A percentile compares a stretch with the other conserved stretches of the same genome.
Conservation (phyloP, 2,329 filamentous ascomycete genomes). For the Fusarium ambrosium region DNA sequence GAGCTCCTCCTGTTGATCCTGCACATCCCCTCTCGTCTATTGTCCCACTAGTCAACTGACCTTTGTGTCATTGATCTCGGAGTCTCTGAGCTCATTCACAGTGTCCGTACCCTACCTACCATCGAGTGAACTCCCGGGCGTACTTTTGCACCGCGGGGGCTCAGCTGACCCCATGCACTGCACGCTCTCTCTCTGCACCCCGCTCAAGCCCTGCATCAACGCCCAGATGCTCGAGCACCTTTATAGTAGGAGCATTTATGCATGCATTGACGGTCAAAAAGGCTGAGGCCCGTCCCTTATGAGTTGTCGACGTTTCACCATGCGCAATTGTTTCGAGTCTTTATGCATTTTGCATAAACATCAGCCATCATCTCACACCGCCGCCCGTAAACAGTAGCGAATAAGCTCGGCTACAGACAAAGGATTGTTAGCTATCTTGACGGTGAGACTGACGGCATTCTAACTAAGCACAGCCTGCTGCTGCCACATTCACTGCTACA, state of each 20-base stretch:
- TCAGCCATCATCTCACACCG: constrained; percentile 1
- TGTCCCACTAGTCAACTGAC: neutral
- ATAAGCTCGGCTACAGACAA: neutral
- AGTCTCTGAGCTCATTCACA: neutral
- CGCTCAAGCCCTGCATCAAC: neutral
- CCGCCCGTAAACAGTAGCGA: neutral
- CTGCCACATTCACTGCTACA: neutral
- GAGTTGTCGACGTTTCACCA: neutral
- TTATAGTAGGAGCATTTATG: constrained; percentile 12
- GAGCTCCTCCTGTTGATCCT: neutral
- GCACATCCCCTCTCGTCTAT: neutral
- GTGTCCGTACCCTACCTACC: neutral
- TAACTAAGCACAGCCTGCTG: neutral
- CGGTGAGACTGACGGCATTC: neutral
- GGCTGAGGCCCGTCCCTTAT: constrained; percentile 9
- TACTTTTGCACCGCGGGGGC: neutral
- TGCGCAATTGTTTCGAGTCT: neutral
- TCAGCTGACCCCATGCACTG: neutral
- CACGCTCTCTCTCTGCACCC: neutral
- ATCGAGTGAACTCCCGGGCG: neutral
- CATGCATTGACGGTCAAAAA: constrained; percentile 19
- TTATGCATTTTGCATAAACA: neutral
- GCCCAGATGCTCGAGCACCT: neutral
- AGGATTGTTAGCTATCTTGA: neutral
- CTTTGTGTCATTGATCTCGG: neutral